A percentile compares a stretch with the other conserved stretches of the same genome.
Evolutionary conservation across 495 filamentous ascomycete species (phyloP).

Genomic region (Jackrogersella multiformis): DNA sequence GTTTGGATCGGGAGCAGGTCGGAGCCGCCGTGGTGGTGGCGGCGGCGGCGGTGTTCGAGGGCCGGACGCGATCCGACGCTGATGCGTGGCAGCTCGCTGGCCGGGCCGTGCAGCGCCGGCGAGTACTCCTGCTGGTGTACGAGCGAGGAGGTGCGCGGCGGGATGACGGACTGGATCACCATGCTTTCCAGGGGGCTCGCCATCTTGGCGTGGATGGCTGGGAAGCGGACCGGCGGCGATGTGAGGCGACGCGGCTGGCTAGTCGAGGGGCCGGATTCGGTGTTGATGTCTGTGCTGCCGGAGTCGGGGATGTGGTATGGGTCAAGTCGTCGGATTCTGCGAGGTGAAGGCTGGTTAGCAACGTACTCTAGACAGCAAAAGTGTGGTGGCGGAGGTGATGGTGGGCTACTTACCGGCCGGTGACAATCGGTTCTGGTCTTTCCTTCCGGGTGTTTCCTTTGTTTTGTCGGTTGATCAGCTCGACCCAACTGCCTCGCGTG

Average conservation of each 20-base stretch:
- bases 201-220: no score
- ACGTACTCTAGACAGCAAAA: not conserved
- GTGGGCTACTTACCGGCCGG: constrained; percentile 2
- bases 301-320: not conserved
- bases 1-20: not conserved
- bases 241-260: not conserved
- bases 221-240: not conserved
- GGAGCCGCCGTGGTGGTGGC: not conserved
- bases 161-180: constrained; percentile 5
- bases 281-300: not conserved
- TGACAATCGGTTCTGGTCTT: not conserved
- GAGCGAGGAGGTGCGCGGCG: constrained; percentile 13
- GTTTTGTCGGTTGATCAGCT: not conserved
- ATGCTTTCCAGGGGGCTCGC: constrained; percentile 12
- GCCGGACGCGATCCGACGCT: not conserved
- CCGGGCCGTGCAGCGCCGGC: not conserved
- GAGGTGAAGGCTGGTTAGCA: not conserved
- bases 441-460: no score
- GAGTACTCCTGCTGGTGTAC: not conserved
- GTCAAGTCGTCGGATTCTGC: not conserved
- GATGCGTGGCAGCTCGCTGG: not conserved
- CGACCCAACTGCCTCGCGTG: constrained; percentile 11
- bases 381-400: not conserved
- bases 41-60: not conserved
- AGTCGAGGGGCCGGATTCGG: not conserved